phyloP scores from a whole-genome alignment of 164 flowering plant species.

The Cinnamomum chago region DNA sequence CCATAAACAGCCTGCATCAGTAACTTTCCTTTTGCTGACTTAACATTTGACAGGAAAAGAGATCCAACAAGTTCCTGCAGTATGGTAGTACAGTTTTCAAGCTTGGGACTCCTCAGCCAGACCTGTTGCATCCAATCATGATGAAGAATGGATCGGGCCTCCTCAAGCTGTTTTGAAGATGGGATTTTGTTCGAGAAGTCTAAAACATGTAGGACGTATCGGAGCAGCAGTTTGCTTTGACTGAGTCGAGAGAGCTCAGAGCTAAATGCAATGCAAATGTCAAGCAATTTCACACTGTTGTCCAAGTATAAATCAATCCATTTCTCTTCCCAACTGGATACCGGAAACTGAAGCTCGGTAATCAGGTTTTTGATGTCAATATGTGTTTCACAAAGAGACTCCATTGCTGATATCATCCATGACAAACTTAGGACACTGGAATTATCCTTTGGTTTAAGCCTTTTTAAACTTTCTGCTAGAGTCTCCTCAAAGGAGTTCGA shows the following conservation, averaged over 20 bases:
- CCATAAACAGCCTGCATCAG: slow-evolving; percentile 88
- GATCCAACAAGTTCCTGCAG: slow-evolving; percentile 44
- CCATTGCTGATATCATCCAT: slow-evolving; percentile 85
- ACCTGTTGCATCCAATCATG: slow-evolving; percentile 66
- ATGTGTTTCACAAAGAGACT: slow-evolving; percentile 62
- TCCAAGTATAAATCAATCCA: slow-evolving; percentile 88
- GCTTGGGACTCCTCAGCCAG: slow-evolving; percentile 43
- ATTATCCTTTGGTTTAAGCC: slow-evolving; percentile 44
- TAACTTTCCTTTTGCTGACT: slow-evolving; percentile 77
- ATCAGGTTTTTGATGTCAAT: slow-evolving; percentile 62
- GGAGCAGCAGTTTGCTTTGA: slow-evolving; percentile 71
- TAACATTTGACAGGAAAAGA: slow-evolving; percentile 58
- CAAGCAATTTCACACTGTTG: slow-evolving; percentile 79
- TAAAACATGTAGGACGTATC: slow-evolving; percentile 51
- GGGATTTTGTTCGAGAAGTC: slow-evolving; percentile 18
- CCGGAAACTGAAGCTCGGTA: slow-evolving; percentile 75
- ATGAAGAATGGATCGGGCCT: slow-evolving; percentile 46
- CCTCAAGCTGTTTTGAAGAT: slow-evolving; percentile 32
- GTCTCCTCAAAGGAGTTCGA: slow-evolving; percentile 59
- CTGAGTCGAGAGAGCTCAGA: slow-evolving; percentile 70
- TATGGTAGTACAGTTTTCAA: slow-evolving; percentile 42
- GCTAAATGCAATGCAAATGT: slow-evolving; percentile 72
- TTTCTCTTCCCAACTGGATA: slow-evolving; percentile 83
- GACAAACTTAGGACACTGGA: slow-evolving; percentile 56
- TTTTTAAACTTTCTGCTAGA: slow-evolving; percentile 50